These are phyloP conservation scores for Talaromyces piceae DNA, from an alignment of 2,329 filamentous ascomycete genomes.

Conservation along the genomic window DNA sequence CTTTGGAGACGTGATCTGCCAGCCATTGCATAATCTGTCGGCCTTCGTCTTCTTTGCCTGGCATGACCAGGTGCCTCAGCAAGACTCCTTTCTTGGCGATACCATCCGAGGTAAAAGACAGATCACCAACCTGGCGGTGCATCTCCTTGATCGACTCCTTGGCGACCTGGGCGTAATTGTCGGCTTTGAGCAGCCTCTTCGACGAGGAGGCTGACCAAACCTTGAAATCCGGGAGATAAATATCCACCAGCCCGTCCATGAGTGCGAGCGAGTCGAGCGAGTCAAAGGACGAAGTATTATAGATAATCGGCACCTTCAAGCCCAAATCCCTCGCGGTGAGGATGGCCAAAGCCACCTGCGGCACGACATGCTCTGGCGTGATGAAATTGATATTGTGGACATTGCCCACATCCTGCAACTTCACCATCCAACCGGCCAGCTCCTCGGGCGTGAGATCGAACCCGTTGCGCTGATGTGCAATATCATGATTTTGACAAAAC, in stretches of 20 bases:
- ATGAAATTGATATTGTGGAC: constrained; percentile 90
- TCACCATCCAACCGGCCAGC: constrained; percentile 74
- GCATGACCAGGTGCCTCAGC: constrained; percentile 78
- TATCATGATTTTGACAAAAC: constrained; percentile 74
- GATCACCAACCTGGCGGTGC: constrained; percentile 72
- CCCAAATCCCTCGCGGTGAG: constrained; percentile 64
- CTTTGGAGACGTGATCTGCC: constrained; percentile 62
- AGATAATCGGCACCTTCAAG: constrained; percentile 65
- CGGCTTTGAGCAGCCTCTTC: constrained; percentile 66
- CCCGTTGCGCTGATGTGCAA: constrained; percentile 72
- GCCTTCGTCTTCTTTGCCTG: constrained; percentile 66
- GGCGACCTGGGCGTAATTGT: constrained; percentile 65
- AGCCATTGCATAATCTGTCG: constrained; percentile 69
- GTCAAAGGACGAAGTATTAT: constrained; percentile 80
- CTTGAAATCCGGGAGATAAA: constrained; percentile 86
- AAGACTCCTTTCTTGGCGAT: constrained; percentile 71
- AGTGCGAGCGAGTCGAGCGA: constrained; percentile 63
- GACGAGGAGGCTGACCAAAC: constrained; percentile 63
- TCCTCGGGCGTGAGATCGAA: constrained; percentile 72
- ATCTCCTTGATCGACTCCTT: constrained; percentile 72
- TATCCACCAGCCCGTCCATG: constrained; percentile 72
- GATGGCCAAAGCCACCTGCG: constrained; percentile 71
- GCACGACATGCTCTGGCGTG: constrained; percentile 79
- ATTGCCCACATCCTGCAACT: constrained; percentile 68
- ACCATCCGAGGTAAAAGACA: constrained; percentile 74